These are phyloP conservation scores for Porodaedalea pini DNA, from an alignment of 1,284 basidiomycete genomes.

Conservation along the genomic window DNA sequence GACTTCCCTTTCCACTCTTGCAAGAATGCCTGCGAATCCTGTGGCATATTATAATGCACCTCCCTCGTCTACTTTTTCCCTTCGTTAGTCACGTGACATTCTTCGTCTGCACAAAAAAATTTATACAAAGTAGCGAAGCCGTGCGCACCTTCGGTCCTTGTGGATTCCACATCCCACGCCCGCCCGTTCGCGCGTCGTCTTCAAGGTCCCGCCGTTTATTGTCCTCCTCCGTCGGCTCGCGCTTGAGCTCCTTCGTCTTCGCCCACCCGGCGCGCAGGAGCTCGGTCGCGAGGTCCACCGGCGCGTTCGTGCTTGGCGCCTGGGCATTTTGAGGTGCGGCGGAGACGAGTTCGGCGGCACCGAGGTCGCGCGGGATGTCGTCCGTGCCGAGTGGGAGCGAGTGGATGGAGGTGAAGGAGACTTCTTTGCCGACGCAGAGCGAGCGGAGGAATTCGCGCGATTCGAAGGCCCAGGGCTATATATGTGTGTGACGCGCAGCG, in stretches of 20 bases:
- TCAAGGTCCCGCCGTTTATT: slow-evolving; percentile 70
- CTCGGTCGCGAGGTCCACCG: slow-evolving; percentile 73
- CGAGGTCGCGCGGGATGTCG: slow-evolving; percentile 72
- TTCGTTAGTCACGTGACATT: slow-evolving; percentile 19
- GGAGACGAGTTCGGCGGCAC: slow-evolving; percentile 57
- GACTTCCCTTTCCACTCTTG: slow-evolving; percentile 87
- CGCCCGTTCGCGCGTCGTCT: slow-evolving; percentile 72
- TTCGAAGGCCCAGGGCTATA: slow-evolving; percentile 85
- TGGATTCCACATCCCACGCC: slow-evolving; percentile 85
- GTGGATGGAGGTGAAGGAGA: slow-evolving; percentile 75
- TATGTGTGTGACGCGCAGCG: not conserved
- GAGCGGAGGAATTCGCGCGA: slow-evolving; percentile 89
- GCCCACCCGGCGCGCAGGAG: slow-evolving; percentile 87
- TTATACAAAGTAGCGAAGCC: too few relatives aligned
- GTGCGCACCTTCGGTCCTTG: slow-evolving; percentile 69
- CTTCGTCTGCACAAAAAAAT: not conserved
- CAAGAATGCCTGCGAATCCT: slow-evolving; percentile 86
- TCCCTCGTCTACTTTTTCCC: slow-evolving; percentile 53
- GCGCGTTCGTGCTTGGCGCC: slow-evolving; percentile 25
- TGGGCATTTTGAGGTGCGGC: not conserved
- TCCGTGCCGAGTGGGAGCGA: slow-evolving; percentile 63
- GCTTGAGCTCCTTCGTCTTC: slow-evolving; percentile 84
- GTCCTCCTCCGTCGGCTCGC: slow-evolving; percentile 78
- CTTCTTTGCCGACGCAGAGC: slow-evolving; percentile 85
- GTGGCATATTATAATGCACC: slow-evolving; percentile 86